Evolutionary conservation across 371 early-diverging fungal genomes (phyloP), one percentile per base, ranked within the genome.

Genomic region (Funneliformis caledonium): DNA sequence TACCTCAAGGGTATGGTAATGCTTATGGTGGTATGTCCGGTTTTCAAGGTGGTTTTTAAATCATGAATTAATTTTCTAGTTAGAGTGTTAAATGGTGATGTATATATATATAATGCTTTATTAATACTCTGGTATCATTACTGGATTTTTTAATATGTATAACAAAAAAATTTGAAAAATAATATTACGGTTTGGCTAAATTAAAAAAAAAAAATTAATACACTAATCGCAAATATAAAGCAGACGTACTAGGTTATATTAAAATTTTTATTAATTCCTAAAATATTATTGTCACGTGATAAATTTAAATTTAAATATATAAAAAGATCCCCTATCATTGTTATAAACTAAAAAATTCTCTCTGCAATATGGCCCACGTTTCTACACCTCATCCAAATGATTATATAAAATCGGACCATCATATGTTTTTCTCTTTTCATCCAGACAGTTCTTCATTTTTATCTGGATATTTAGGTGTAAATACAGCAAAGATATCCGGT

Each of bases 371-470:
- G 67, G 6, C 72, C 0, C 22, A 72, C n/a, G 31, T 50, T 33
- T 77, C 77, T 8, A 26, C 77, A 37, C 78, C 79, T 3, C 59
- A 26, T n/a, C 56, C 56, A 26, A 9, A 43, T 1, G 79, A 78
- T 69, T 78, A 69, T 33, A 56, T 69, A 19, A 43, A 69, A 52
- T 31, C 79, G 2, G 37, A 67, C 43, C 59, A 8, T 8, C 48
- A 22, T 19, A 78, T 78, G 50, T 68, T 52, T 50, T 78, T 78
- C 56, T 69, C 78, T 11, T 78, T 50, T 69, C 56, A 68, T n/a
- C 78, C 78, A 45, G 69, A 78, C n/a, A 78, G 69, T 31, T 26
- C 59, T 9, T 47, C 78, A 6, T 78, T 78, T 59, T 70, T 69
- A 69, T 48, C 12, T 26, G 79, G 79, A 9, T 78, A 26, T 69